Base-by-base conservation (phyloP, 1,139 yeast species). In the Ogataea hybrid region DNA sequence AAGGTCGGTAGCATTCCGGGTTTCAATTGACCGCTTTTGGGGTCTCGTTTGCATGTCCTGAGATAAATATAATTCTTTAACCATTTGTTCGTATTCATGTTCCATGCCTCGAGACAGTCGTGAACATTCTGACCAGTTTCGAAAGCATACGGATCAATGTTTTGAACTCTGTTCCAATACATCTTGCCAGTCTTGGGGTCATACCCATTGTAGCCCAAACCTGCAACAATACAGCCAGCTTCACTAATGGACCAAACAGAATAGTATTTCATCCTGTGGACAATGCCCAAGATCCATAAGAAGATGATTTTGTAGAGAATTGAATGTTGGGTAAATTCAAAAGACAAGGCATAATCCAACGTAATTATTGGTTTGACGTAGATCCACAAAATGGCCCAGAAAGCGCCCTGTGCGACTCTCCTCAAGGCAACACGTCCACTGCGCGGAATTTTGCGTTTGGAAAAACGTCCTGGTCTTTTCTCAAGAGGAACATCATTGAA, bases 41-140 rank as follows among this genome's bases (percentile, higher is more conserved):
- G 72, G 36, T 95, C 95, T 47, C 63, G 64, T 52, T 72, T 73
- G 2, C 95, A 84, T 16, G 89, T 84, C 58, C 98, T 77, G 48
- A 89, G 66, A 63, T 92, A 94, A 29, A 94, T 86, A 54, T 81
- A 89, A 62, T 92, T 79, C 61, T 89, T 88, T 52, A 94, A 72
- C 99, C 99, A 94, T 62, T 85, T 86, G 67, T 92, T 89, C 29
- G 99, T 92, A 64, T 90, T 88, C 85, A 84, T 87, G 63, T 94
- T 94, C 99, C 99, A 94, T 3, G 95, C 85, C 54, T 87, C 96
- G 38, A 94, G 70, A 52, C 92, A 79, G 30, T 74, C 81, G 60
- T 85, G 94, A 18, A 88, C 81, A 57, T 87, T 92, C 59, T 89
- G 96, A n/a, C 96, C 95, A 2, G 84, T 72, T 65, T 92, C 97